Evolutionary conservation across 129 eudicot species (phyloP).

Genomic region (Chrysanthemum lavandulifolium): DNA sequence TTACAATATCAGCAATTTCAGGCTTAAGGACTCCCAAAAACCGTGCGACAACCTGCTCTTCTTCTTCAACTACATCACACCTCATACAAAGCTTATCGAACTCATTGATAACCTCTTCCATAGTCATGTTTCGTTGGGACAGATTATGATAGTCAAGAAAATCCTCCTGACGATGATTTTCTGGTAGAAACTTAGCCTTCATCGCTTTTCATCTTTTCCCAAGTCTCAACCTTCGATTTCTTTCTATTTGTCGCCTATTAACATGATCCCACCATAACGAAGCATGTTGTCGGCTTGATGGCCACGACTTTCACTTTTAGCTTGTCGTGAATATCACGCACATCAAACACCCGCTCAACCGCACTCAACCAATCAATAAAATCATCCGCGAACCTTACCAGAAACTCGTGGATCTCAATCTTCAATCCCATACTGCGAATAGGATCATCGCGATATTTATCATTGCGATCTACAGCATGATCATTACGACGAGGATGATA

Average conservation of each 20-base stretch:
- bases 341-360: no score
- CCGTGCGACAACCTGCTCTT: no score
- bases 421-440: background rate
- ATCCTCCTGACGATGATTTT: background rate
- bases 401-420: background rate
- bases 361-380: no score
- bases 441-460: background rate
- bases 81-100: no score
- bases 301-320: background rate
- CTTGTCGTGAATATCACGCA: no score
- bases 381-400: no score
- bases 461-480: background rate
- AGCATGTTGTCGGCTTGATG: background rate
- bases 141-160: no score
- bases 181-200: background rate
- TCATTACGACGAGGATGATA: background rate
- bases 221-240: background rate
- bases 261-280: background rate
- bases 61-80: no score
- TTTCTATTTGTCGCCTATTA: background rate
- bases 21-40: background rate
- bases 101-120: no score
- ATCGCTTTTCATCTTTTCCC: background rate
- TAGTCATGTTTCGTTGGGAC: no score
- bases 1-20: background rate